Evolutionary conservation across 2,329 filamentous ascomycete genomes (phyloP).

Genomic region (Sporothrix protearum): DNA sequence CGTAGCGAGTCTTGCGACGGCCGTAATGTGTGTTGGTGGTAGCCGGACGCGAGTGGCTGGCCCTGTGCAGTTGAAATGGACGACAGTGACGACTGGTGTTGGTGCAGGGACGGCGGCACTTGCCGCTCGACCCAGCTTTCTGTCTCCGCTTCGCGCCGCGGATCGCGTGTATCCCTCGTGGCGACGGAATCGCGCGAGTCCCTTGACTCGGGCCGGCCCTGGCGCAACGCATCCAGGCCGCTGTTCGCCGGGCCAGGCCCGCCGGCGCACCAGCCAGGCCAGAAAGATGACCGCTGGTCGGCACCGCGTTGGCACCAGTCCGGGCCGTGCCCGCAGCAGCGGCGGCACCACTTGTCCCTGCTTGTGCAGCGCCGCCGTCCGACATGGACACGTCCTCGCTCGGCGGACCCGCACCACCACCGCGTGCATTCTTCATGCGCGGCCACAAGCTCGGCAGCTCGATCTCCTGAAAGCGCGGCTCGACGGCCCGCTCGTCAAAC

Average conservation of each 20-base stretch:
- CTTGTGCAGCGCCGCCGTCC: neutral
- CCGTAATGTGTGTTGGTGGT: constrained; percentile 21
- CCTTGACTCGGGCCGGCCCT: constrained; percentile 30
- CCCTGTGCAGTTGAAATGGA: constrained; percentile 15
- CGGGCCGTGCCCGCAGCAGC: neutral
- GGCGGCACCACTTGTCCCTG: neutral
- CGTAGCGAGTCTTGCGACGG: constrained; percentile 37
- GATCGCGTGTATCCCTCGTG: constrained; percentile 35
- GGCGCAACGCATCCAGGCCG: constrained; percentile 16
- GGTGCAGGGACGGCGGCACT: constrained; percentile 27
- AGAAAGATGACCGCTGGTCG: neutral
- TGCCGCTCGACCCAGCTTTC: constrained; percentile 30
- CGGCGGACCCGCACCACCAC: constrained; percentile 42
- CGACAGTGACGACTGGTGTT: constrained; percentile 3
- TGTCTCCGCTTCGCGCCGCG: constrained; percentile 31
- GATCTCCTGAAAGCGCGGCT: constrained; percentile 83
- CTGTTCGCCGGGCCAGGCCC: neutral
- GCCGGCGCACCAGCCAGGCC: neutral
- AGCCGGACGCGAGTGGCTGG: constrained; percentile 12
- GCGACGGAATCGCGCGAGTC: constrained; percentile 37
- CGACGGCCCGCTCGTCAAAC: constrained; percentile 84
- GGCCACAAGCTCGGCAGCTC: constrained; percentile 80
- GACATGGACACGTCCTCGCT: constrained; percentile 24
- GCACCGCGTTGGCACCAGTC: neutral
- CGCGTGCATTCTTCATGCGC: constrained; percentile 75